These are phyloP conservation scores for Fistulinella staudtii DNA, from an alignment of 1,284 basidiomycete genomes.

Conservation along the genomic window DNA sequence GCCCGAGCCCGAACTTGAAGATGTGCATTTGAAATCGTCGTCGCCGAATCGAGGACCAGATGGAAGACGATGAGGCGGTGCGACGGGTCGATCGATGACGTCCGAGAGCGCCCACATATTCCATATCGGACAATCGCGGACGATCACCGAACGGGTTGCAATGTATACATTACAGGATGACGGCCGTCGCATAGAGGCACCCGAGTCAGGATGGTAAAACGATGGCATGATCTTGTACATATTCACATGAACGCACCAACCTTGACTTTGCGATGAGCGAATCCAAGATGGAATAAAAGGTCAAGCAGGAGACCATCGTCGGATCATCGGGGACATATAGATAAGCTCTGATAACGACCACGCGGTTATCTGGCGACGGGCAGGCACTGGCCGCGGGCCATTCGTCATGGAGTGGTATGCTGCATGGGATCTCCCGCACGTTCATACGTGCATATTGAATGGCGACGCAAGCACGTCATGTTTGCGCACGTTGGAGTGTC, in stretches of 20 bases:
- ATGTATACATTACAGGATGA: too few species aligned
- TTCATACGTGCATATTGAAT: slow-evolving; percentile 7
- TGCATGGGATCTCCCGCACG: neutral
- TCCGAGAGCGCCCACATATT: neutral
- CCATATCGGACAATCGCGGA: slow-evolving; percentile 24
- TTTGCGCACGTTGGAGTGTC: slow-evolving; percentile 1
- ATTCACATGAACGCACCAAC: too few species aligned
- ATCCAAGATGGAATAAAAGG: too few species aligned
- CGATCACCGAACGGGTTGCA: too few species aligned
- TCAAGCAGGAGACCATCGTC: neutral
- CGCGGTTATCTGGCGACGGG: slow-evolving; percentile 10
- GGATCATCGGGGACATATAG: neutral
- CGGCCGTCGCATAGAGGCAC: too few species aligned
- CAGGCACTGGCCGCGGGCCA: neutral
- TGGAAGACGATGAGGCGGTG: neutral
- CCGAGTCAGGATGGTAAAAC: too few species aligned
- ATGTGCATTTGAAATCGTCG: slow-evolving; percentile 12
- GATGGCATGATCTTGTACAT: too few species aligned
- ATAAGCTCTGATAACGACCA: slow-evolving; percentile 19
- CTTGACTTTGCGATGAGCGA: too few species aligned
- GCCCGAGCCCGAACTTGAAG: slow-evolving; percentile 1
- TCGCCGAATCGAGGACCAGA: too few species aligned
- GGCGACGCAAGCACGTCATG: slow-evolving; percentile 6
- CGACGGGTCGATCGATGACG: slow-evolving; percentile 1
- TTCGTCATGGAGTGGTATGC: neutral